These are phyloP conservation scores for Phytopythium chamaehyphon DNA, from an alignment of 352 stramenopile genomes.

Conservation along the genomic window DNA sequence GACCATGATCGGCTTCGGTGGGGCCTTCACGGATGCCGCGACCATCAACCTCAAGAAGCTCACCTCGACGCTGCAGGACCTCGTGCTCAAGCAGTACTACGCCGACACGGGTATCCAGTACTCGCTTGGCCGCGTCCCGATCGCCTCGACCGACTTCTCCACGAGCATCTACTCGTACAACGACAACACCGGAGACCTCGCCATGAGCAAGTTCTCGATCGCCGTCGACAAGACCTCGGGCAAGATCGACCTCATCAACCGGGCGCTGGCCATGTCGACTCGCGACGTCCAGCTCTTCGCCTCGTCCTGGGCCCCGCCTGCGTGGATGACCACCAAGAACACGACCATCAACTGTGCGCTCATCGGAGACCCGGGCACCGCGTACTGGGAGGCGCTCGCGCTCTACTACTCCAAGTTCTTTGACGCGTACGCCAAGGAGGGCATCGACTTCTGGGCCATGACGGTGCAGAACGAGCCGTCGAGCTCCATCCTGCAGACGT, in stretches of 20 bases:
- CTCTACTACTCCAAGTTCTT: conserved; percentile 89
- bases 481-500: conserved; percentile 31
- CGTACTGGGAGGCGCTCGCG: conserved; percentile 71
- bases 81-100: conserved; percentile 76
- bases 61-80: conserved; percentile 40
- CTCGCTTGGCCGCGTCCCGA: conserved; percentile 70
- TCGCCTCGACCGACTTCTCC: conserved; percentile 86
- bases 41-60: conserved; percentile 78
- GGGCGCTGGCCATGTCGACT: conserved; percentile 34
- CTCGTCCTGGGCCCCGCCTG: conserved; percentile 83
- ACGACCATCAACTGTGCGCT: conserved; percentile 48
- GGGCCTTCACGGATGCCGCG: conserved; percentile 84
- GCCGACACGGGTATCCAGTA: conserved; percentile 69
- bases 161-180: conserved; percentile 84
- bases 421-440: conserved; percentile 69
- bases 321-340: conserved; percentile 84
- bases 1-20: conserved; percentile 86
- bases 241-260: conserved; percentile 73
- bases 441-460: conserved; percentile 77
- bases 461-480: conserved; percentile 88
- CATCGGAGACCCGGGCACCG: conserved; percentile 49
- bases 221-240: conserved; percentile 62
- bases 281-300: conserved; percentile 64
- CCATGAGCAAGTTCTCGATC: conserved; percentile 69
- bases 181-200: conserved; percentile 52